phyloP scores from a whole-genome alignment of 2,329 filamentous ascomycete species.

The Calonectria henricotiae region DNA sequence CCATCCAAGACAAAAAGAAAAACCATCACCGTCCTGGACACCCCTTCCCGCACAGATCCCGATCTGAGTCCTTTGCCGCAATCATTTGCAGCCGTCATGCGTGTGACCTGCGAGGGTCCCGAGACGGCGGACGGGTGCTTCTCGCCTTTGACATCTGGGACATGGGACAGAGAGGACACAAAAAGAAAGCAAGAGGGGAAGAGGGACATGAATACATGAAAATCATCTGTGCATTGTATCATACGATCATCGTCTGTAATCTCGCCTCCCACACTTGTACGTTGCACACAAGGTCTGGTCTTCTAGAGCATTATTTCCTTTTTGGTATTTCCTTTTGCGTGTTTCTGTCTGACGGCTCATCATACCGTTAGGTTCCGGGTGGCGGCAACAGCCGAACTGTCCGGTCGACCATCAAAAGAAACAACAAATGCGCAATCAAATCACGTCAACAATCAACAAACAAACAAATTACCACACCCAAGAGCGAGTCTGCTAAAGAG shows the following conservation, averaged over 20 bases:
- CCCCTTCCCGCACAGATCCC: constrained; percentile 34
- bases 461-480: constrained; percentile 28
- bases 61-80: constrained; percentile 38
- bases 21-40: background rate
- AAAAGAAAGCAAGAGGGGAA: constrained; percentile 26
- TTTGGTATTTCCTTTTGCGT: constrained; percentile 23
- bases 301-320: constrained; percentile 23
- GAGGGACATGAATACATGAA: constrained; percentile 15
- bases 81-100: constrained; percentile 32
- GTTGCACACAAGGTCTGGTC: background rate
- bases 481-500: constrained; percentile 10
- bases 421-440: constrained; percentile 16
- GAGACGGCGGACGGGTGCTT: constrained; percentile 12
- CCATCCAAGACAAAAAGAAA: constrained; percentile 20
- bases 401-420: constrained; percentile 26
- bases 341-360: constrained; percentile 9
- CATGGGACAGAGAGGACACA: constrained; percentile 4
- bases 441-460: constrained; percentile 21
- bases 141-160: constrained; percentile 10
- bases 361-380: constrained; percentile 29
- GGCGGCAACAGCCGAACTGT: constrained; percentile 34
- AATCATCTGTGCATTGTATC: constrained; percentile 40
- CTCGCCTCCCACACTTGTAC: constrained; percentile 8
- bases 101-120: constrained; percentile 24
- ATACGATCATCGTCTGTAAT: constrained; percentile 40